Evolutionary conservation across 202 grass and related monocot species (phyloP).

Genomic region (Setaria italica): DNA sequence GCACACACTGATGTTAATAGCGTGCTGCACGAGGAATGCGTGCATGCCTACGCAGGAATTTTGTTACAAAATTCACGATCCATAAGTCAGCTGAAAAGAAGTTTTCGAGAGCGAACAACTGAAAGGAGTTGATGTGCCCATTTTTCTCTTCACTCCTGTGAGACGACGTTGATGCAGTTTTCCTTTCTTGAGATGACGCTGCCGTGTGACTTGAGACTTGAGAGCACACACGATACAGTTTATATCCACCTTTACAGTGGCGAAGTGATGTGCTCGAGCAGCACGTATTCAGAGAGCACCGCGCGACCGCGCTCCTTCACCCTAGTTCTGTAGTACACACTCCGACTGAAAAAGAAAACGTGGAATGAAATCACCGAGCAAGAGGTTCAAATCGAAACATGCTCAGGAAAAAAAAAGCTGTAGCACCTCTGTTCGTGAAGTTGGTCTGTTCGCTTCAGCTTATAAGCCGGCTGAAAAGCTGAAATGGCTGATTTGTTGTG

Average conservation of each 20-base stretch:
- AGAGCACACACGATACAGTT: no score
- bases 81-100: no score
- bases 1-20: neutral
- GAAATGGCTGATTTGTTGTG: no score
- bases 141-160: no score
- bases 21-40: neutral
- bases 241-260: neutral
- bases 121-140: no score
- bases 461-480: no score
- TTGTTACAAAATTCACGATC: neutral
- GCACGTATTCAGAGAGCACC: conserved; percentile 62
- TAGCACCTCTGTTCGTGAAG: neutral
- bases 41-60: neutral
- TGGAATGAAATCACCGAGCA: neutral
- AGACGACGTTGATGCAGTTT: no score
- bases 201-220: no score
- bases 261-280: conserved; percentile 49
- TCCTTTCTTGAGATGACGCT: no score
- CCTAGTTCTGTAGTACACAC: conserved; percentile 68
- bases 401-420: neutral
- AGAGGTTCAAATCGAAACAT: neutral
- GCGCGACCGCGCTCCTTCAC: conserved; percentile 60
- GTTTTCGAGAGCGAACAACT: no score
- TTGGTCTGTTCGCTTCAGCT: no score
- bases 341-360: conserved; percentile 46